These are phyloP conservation scores for Caloboletus firmus DNA, from an alignment of 1,284 basidiomycete genomes.

Conservation along the genomic window DNA sequence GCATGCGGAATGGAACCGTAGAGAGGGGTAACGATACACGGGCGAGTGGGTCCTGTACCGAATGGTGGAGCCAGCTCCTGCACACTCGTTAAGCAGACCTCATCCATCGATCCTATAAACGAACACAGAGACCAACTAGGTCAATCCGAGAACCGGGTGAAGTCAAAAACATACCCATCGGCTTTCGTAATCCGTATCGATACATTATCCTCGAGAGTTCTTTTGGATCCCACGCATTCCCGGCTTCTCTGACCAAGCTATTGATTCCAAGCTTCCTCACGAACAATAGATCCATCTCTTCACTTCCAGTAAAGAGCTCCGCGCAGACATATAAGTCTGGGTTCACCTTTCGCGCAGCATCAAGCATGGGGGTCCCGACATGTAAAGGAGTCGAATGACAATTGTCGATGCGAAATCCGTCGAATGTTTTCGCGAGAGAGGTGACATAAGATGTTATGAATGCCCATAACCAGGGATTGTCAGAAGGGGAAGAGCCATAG, in stretches of 20 bases:
- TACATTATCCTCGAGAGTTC: constrained; percentile 86
- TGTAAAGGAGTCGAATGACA: constrained; percentile 96
- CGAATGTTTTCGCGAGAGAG: constrained; percentile 78
- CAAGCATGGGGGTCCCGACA: constrained; percentile 90
- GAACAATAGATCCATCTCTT: constrained; percentile 90
- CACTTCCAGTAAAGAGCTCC: constrained; percentile 94
- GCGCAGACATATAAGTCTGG: constrained; percentile 95
- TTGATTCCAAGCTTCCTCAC: constrained; percentile 91
- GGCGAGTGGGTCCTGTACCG: constrained; percentile 73
- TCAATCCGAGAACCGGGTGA: background rate
- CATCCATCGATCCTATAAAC: constrained; percentile 82
- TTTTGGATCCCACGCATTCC: constrained; percentile 86
- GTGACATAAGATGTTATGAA: constrained; percentile 90
- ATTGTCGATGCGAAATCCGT: constrained; percentile 97
- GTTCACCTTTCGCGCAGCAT: constrained; percentile 85
- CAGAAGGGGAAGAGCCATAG: constrained; percentile 75
- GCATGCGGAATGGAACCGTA: constrained; percentile 88
- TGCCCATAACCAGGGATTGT: constrained; percentile 94
- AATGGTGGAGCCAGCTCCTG: constrained; percentile 78
- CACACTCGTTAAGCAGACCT: constrained; percentile 72
- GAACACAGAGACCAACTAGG: background rate
- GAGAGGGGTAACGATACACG: constrained; percentile 74
- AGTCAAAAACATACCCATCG: constrained; percentile 60
- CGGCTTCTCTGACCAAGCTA: constrained; percentile 87
- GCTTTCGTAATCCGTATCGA: constrained; percentile 85